Conservation (phyloP, 192 early-diverging fungal genomes). For the Linnemannia elongata region DNA sequence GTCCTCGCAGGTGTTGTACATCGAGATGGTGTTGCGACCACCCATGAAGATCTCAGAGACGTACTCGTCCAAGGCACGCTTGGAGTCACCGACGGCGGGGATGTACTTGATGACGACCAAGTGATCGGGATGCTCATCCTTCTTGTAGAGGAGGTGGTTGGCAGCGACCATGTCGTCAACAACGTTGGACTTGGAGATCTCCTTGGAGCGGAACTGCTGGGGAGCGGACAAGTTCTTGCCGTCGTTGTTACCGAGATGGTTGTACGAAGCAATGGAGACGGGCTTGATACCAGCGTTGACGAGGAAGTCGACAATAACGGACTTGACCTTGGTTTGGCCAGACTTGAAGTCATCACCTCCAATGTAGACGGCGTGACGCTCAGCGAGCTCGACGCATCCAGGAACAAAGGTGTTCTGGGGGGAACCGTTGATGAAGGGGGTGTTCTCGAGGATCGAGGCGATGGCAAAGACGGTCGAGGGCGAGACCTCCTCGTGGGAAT, state of each 20-base stretch:
- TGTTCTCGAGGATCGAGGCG: conserved; percentile 95
- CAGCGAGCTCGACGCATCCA: conserved; percentile 90
- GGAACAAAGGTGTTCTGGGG: conserved; percentile 99
- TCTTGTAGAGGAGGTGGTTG: conserved; percentile 92
- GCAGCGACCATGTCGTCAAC: conserved; percentile 99
- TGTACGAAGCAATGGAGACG: conserved; percentile 95
- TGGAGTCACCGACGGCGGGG: conserved; percentile 96
- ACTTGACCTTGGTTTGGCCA: conserved; percentile 99
- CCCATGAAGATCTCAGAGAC: conserved; percentile 99
- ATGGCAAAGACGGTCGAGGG: conserved; percentile 98
- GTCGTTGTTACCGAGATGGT: conserved; percentile 99
- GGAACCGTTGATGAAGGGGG: conserved; percentile 98
- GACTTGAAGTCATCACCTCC: conserved; percentile 99
- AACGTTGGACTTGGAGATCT: conserved; percentile 98
- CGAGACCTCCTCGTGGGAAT: conserved; percentile 91
- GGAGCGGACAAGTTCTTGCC: conserved; percentile 98
- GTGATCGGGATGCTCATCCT: conserved; percentile 76
- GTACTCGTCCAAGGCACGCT: conserved; percentile 99
- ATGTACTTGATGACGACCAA: conserved; percentile 99
- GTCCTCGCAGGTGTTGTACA: conserved; percentile 99
- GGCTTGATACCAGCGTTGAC: conserved; percentile 99
- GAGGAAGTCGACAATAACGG: conserved; percentile 97
- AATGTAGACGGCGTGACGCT: conserved; percentile 90
- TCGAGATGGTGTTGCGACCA: conserved; percentile 92
- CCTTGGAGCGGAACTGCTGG: conserved; percentile 99